A percentile compares a stretch with the other conserved stretches of the same genome.
These are phyloP conservation scores for Diplodia scrobiculata DNA, from an alignment of 2,329 filamentous ascomycete species.

Conservation along the genomic window DNA sequence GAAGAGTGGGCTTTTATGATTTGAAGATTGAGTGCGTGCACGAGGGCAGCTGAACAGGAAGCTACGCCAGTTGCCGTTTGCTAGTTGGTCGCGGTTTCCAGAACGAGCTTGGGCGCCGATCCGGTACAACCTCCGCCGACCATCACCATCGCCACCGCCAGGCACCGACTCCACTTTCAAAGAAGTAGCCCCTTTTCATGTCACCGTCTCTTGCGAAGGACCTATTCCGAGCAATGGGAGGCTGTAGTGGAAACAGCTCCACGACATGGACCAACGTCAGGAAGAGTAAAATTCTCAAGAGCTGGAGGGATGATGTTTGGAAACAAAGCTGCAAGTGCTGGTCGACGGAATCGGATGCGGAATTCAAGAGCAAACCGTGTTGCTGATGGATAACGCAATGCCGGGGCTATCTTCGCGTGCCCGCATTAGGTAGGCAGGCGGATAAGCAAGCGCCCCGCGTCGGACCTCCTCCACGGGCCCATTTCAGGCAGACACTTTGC, in stretches of 20 bases:
- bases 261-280: no score
- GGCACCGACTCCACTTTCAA: no score
- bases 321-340: no score
- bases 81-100: background rate
- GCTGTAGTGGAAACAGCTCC: no score
- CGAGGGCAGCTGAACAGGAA: background rate
- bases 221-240: no score
- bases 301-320: no score
- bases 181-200: no score
- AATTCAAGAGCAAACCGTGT: background rate
- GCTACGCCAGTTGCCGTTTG: background rate
- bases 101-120: background rate
- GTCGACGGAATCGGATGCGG: background rate
- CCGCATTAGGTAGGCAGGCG: background rate
- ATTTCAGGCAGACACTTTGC: constrained; percentile 4
- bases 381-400: background rate
- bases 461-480: background rate
- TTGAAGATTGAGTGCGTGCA: no score
- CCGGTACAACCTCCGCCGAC: background rate
- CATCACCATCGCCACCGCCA: background rate
- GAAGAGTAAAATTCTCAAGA: no score
- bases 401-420: background rate
- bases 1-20: no score
- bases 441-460: background rate
- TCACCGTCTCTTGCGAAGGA: no score